These are phyloP conservation scores for Xenosphaeropsis pyriputrescens DNA, from an alignment of 2,329 filamentous ascomycete species.

Conservation along the genomic window DNA sequence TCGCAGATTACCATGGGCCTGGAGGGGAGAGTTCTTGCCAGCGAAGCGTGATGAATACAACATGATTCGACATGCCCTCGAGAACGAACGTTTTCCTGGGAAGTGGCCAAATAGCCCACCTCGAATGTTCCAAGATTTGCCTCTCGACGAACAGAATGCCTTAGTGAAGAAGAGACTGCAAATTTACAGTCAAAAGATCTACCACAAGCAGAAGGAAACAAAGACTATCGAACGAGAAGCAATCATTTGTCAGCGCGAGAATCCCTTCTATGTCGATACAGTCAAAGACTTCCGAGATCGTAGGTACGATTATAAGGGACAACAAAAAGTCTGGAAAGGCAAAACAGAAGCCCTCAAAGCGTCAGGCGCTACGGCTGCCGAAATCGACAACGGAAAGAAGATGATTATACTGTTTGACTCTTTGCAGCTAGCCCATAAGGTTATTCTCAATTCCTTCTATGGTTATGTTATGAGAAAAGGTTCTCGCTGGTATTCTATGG, in stretches of 20 bases:
- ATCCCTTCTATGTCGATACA: slow-evolving; percentile 95
- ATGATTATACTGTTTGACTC: slow-evolving; percentile 97
- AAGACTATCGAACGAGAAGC: slow-evolving; percentile 88
- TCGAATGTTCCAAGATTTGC: slow-evolving; percentile 69
- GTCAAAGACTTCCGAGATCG: slow-evolving; percentile 93
- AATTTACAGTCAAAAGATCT: slow-evolving; percentile 94
- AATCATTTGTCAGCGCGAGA: slow-evolving; percentile 96
- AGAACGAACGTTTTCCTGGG: slow-evolving; percentile 85
- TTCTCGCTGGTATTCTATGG: slow-evolving; percentile 97
- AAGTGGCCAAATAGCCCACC: slow-evolving; percentile 54
- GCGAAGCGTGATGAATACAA: slow-evolving; percentile 98
- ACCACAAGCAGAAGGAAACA: slow-evolving; percentile 95
- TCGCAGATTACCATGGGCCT: slow-evolving; percentile 86
- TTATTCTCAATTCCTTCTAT: slow-evolving; percentile 98
- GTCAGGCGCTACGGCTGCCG: slow-evolving; percentile 56
- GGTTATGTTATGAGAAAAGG: slow-evolving; percentile 99
- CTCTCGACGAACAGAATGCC: slow-evolving; percentile 65
- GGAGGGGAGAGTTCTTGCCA: slow-evolving; percentile 93
- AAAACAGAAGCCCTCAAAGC: slow-evolving; percentile 82
- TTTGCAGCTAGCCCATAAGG: slow-evolving; percentile 91
- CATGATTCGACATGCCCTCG: slow-evolving; percentile 86
- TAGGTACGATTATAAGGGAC: slow-evolving; percentile 95
- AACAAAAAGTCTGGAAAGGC: slow-evolving; percentile 96
- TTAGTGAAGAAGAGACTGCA: slow-evolving; percentile 79
- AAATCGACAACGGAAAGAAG: slow-evolving; percentile 92